Evolutionary conservation across 331 rosid genomes (phyloP).

Genomic region (Telfairia occidentalis): DNA sequence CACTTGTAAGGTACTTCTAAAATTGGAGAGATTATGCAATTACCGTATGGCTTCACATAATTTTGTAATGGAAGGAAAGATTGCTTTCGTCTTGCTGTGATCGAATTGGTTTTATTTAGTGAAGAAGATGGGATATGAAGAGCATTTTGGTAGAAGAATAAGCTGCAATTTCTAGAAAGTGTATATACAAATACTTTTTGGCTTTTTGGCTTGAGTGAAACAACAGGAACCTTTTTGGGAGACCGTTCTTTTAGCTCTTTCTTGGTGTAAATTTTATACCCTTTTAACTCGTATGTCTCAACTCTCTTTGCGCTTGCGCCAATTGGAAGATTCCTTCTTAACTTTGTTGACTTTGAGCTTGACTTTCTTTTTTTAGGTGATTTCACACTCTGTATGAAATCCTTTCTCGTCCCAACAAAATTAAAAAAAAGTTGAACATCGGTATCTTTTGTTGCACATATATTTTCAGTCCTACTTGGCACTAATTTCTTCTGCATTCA

Average conservation of each 20-base stretch:
- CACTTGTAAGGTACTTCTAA: conserved; percentile 40
- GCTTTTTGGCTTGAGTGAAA: not conserved
- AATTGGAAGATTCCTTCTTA: not conserved
- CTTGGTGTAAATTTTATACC: not conserved
- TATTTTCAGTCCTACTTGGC: not conserved
- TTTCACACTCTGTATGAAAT: not conserved
- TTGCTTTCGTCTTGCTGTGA: not conserved
- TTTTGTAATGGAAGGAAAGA: not conserved
- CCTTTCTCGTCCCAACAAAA: not conserved
- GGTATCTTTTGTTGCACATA: not conserved
- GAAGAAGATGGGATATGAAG: not conserved
- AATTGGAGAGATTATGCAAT: not conserved
- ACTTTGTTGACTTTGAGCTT: not conserved
- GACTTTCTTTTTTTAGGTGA: not conserved
- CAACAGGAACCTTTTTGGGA: not conserved
- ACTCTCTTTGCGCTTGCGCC: not conserved
- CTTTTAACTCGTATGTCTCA: not conserved
- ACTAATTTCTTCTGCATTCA: conserved; percentile 8
- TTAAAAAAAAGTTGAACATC: not conserved
- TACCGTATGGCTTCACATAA: not conserved
- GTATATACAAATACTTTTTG: not conserved
- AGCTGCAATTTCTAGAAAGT: not conserved
- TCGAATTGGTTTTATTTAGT: not conserved
- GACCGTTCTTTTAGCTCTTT: not conserved
- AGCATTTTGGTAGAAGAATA: not conserved